Percentiles rank a stretch among this genome's conserved stretches.
Conservation (phyloP, 163 green algal species). For the Chlamydomonas reinhardtii region DNA sequence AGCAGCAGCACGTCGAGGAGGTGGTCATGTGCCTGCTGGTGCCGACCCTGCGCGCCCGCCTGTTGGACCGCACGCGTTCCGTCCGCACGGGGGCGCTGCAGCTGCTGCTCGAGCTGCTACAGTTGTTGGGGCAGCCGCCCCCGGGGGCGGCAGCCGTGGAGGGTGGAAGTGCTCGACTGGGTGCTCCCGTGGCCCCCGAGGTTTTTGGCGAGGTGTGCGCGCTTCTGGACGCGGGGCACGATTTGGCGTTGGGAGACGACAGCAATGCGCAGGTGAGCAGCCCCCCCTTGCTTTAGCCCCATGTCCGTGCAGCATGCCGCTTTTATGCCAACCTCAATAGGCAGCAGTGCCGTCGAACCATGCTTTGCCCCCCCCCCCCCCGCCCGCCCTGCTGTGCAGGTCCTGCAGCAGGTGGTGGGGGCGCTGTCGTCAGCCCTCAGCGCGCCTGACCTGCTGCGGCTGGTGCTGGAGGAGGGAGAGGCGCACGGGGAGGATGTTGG, state of each 20-base stretch:
- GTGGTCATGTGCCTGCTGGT: background rate
- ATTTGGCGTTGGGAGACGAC: background rate
- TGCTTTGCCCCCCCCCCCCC: too few relatives aligned
- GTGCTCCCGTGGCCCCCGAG: background rate
- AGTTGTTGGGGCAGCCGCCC: background rate
- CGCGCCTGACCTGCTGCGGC: background rate
- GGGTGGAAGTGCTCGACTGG: background rate
- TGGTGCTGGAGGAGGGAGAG: background rate
- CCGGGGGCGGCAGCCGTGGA: background rate
- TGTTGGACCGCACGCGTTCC: constrained; percentile 34
- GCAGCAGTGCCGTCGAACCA: too few relatives aligned
- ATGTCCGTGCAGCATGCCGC: too few relatives aligned
- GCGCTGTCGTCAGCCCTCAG: too few relatives aligned
- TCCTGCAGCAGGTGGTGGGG: constrained; percentile 1
- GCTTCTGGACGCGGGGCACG: constrained; percentile 34
- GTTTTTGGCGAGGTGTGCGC: constrained; percentile 31
- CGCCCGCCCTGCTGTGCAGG: background rate
- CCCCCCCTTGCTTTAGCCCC: too few relatives aligned
- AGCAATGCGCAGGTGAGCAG: background rate
- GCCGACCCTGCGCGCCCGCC: constrained; percentile 9
- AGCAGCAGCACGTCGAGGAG: background rate
- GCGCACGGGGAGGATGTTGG: background rate
- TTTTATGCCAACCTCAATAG: background rate
- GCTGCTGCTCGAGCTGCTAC: constrained; percentile 31
- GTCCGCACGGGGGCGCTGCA: constrained; percentile 24